Conservation (phyloP, 441 rosid species). For the Arabidopsis hybrid region DNA sequence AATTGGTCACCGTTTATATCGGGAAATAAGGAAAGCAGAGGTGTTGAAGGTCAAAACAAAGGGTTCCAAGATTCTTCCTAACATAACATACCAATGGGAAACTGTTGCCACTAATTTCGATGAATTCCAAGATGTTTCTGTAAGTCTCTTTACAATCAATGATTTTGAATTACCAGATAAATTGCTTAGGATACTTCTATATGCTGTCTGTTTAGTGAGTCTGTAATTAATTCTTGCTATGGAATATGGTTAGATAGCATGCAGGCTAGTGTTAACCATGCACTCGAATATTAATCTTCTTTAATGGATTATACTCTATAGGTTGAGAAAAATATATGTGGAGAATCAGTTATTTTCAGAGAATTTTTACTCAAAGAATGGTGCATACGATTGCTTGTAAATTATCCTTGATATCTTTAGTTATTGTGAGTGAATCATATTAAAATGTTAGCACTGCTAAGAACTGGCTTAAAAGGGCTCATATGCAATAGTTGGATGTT, state of each 20-base stretch:
- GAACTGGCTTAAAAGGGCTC: slow-evolving; percentile 15
- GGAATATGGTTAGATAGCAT: slow-evolving; percentile 31
- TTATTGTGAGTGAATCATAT: slow-evolving; percentile 3
- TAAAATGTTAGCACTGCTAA: slow-evolving; percentile 17
- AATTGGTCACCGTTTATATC: slow-evolving; percentile 90
- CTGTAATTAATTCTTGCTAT: slow-evolving; percentile 10
- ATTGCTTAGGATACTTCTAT: slow-evolving; percentile 19
- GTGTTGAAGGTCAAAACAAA: slow-evolving; percentile 75
- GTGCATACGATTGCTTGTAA: slow-evolving; percentile 26
- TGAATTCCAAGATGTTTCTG: slow-evolving; percentile 97
- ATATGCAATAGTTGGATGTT: slow-evolving; percentile 22
- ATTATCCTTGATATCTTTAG: slow-evolving; percentile 22
- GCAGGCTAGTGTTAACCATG: slow-evolving; percentile 23
- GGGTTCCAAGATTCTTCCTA: slow-evolving; percentile 82
- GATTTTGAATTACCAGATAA: slow-evolving; percentile 5
- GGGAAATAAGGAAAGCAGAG: slow-evolving; percentile 90
- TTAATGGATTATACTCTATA: slow-evolving; percentile 9
- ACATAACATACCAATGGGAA: slow-evolving; percentile 90
- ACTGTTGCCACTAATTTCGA: slow-evolving; percentile 95
- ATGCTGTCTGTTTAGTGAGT: slow-evolving; percentile 19
- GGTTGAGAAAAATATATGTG: slow-evolving; percentile 15
- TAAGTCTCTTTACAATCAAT: slow-evolving; percentile 54
- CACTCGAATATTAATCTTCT: slow-evolving; percentile 25
- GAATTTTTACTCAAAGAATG: slow-evolving; percentile 14
- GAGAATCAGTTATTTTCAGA: slow-evolving; percentile 17